Evolutionary conservation across 2,329 filamentous ascomycete species (phyloP), one percentile per base, ranked within the genome.

Genomic region (Chaetothyriales sp.): DNA sequence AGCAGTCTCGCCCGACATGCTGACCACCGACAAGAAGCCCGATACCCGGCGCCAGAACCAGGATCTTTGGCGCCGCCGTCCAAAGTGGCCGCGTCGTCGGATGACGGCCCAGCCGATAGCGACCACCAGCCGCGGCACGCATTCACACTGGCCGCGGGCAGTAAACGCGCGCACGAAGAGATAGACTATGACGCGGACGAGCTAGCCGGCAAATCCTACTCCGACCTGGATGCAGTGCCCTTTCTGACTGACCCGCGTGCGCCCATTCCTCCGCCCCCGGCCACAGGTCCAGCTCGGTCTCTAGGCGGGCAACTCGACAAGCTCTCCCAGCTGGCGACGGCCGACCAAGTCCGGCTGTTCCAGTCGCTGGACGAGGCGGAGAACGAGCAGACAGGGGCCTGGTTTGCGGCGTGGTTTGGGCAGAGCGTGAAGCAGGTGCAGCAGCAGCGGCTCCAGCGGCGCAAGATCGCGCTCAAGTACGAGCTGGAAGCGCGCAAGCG

Each of bases 361-460:
- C 65, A 67, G 1, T 71, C 69, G 8, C 67, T 82, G 43, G 65
- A 68, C 0, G 70, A 80, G 15, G 64, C 69, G 2, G 72, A 81
- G 55, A 82, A 80, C 77, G 80, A 82, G 64, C 73, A 79, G 46
- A 76, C 77, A 19, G 80, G 80, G 2, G 76, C 80, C 52, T 77
- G 78, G 71, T 73, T 83, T 46, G 68, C 82, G 1, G 72, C 75
- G 1, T 70, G 72, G 48, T 81, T 82, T 59, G 67, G 67, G 47
- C 64, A 69, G 4, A 65, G 80, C 43, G 62, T 81, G 40, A 64
- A 65, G 18, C 71, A 72, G 47, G 73, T 79, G 58, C 79, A 73
- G 58, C 66, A 71, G 1, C 69, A 73, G 25, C 70, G 80, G 43
- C 70, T 72, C 54, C 70, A 74, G 43, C 76, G 79, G 61, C 71